phyloP scores from a whole-genome alignment of 495 filamentous ascomycete species.

The Penicillium samsonianum region DNA sequence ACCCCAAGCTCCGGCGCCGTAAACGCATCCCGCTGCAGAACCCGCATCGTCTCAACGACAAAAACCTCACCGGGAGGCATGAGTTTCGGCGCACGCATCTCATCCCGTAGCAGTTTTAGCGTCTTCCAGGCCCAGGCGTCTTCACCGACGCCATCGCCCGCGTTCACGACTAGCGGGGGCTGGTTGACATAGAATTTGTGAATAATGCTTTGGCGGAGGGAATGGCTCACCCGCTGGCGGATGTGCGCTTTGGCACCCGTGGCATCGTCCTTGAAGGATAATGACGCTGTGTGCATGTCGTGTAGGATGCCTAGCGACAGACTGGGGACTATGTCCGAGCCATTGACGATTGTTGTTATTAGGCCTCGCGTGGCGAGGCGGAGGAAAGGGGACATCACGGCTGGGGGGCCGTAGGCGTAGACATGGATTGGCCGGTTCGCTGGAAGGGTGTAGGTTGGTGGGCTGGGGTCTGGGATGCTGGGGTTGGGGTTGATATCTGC shows the following conservation, averaged over 20 bases:
- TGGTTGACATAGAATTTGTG: constrained; percentile 52
- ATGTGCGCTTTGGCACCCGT: constrained; percentile 65
- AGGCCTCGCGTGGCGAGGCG: constrained; percentile 71
- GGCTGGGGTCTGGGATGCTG: constrained; percentile 7
- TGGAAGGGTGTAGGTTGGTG: constrained; percentile 54
- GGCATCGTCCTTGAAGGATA: constrained; percentile 71
- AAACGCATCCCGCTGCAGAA: constrained; percentile 61
- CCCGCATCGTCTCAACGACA: constrained; percentile 63
- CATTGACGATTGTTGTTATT: constrained; percentile 73
- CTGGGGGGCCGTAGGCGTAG: constrained; percentile 76
- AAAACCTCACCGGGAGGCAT: constrained; percentile 79
- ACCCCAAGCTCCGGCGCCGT: constrained; percentile 29
- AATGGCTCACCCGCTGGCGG: constrained; percentile 63
- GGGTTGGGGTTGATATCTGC: constrained; percentile 25
- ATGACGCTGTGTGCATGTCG: constrained; percentile 69
- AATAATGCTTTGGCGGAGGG: constrained; percentile 50
- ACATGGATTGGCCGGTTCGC: constrained; percentile 71
- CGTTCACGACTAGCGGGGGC: constrained; percentile 43
- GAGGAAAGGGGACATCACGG: constrained; percentile 71
- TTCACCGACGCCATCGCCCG: constrained; percentile 55
- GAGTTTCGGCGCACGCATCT: constrained; percentile 70
- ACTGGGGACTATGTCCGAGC: constrained; percentile 70
- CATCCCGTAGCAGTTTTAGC: constrained; percentile 63
- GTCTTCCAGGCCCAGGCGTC: constrained; percentile 73
- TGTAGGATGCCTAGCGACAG: constrained; percentile 74